These are phyloP conservation scores for Trypanosoma brucei DNA, from an alignment of 208 protist genomes.

Conservation along the genomic window DNA sequence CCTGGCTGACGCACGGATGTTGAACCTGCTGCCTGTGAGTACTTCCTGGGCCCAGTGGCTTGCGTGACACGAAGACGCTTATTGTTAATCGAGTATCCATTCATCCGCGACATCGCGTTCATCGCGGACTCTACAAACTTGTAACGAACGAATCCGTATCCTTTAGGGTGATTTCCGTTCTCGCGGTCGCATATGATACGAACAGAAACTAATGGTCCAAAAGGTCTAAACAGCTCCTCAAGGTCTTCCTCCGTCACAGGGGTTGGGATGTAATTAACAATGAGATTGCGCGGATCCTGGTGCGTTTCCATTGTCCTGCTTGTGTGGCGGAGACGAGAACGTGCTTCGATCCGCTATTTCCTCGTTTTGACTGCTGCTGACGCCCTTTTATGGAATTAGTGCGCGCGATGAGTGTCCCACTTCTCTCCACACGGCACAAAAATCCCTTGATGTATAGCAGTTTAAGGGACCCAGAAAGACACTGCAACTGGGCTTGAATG, in stretches of 20 bases:
- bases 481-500: too few relatives aligned
- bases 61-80: conserved; percentile 60
- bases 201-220: conserved; percentile 39
- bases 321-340: background rate
- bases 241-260: conserved; percentile 49
- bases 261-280: conserved; percentile 70
- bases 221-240: conserved; percentile 34
- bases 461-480: too few relatives aligned
- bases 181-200: conserved; percentile 47
- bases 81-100: conserved; percentile 53
- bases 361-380: too few relatives aligned
- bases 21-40: background rate
- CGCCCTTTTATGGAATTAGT: too few relatives aligned
- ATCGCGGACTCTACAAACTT: conserved; percentile 39
- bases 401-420: too few relatives aligned
- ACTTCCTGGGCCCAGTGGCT: conserved; percentile 40
- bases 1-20: background rate
- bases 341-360: background rate
- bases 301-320: conserved; percentile 3
- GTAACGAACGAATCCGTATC: conserved; percentile 81
- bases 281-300: conserved; percentile 51
- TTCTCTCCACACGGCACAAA: too few relatives aligned
- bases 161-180: conserved; percentile 41
- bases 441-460: too few relatives aligned
- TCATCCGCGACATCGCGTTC: conserved; percentile 52